Evolutionary conservation across 352 stramenopile genomes (phyloP), one percentile per base, ranked within the genome.

Genomic region (Phytophthora aleatoria): DNA sequence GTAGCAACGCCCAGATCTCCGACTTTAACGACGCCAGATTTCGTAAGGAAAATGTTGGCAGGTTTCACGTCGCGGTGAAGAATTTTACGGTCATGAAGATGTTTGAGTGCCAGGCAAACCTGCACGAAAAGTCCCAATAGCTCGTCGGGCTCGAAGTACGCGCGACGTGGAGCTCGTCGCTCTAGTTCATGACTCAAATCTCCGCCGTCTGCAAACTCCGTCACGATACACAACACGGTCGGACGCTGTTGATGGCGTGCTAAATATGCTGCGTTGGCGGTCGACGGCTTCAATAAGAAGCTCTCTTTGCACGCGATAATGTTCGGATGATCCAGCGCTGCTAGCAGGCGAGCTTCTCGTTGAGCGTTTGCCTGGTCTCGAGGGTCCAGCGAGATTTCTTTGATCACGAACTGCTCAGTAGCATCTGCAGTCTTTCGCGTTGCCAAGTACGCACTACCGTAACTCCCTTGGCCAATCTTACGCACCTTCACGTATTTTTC

Each of bases 21-120:
- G 27, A 92, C 67, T 50, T 92, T 92, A 43, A 92, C 81, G 10
- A 91, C 73, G 20, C 81, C 74, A 4, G 70, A 71, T 13, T 73
- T 69, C 27, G 74, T 87, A 35, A 97, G 68, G 71, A 97, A 96
- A 57, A 96, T 78, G 61, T 96, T 97, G 44, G 91, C 85, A 0
- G 88, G 88, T 47, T 96, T 97, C 47, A 97, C 73, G 58, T 97
- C 89, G 4, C 89, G 80, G 57, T 97, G 89, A 13, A 97, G 73
- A 59, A 97, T 95, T 57, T 93, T 91, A 50, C 89, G 74, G 63
- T 90, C 78, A 54, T 91, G 80, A 26, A 96, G 64, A 58, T 95
- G 83, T 53, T 94, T 91, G 43, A 94, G 68, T 13, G 85, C 83
- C n/a, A 95, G 69, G 30, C 78, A 91, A 27, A 87, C 62, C 64